Evolutionary conservation across 176 grass and related monocot genomes (phyloP), one percentile per base, ranked within the genome.

Genomic region (Poa annua): DNA sequence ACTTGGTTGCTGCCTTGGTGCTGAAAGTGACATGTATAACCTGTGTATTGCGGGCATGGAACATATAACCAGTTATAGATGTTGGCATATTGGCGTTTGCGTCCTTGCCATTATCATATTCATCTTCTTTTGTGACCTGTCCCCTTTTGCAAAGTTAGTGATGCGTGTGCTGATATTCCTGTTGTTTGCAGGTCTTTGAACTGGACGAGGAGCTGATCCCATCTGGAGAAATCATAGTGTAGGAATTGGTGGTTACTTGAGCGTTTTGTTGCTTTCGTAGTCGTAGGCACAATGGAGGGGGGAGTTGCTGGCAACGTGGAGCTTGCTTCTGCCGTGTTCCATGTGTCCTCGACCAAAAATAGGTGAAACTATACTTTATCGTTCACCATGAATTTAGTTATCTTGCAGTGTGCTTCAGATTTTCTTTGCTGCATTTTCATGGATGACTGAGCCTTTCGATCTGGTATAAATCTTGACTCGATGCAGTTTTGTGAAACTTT

Each of bases 291-390:
- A 86, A 98, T 98, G 96, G 91, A 87, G 8, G 57, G 63, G 71
- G 34, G 66, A 17, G 50, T 92, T 88, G 56, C 57, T 81, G 75
- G 34, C 47, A 67, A 86, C 64, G 48, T 86, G 66, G 75, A 51
- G n/a, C 91, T 99, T 72, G 97, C 96, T 92, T 96, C 87, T 86
- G 89, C 66, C 20, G 80, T 94, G 13, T 99, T 99, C 81, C 87
- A 90, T 57, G 84, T 91, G 41, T 89, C 78, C 29, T 94, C 60
- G 32, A 42, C 54, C 4, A 55, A 92, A 36, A 92, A 94, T 81
- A 99, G 97, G 97, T 96, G 80, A 86, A 15, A n/a, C 62, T 34
- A 70, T 79, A 36, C 3, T 84, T 26, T 20, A 32, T 70, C 10
- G 74, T 85, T 69, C 39, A 64, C 42, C 2, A 13, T 53, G 5